Conservation (phyloP, 495 filamentous ascomycete species). For the Parathielavia appendiculata region DNA sequence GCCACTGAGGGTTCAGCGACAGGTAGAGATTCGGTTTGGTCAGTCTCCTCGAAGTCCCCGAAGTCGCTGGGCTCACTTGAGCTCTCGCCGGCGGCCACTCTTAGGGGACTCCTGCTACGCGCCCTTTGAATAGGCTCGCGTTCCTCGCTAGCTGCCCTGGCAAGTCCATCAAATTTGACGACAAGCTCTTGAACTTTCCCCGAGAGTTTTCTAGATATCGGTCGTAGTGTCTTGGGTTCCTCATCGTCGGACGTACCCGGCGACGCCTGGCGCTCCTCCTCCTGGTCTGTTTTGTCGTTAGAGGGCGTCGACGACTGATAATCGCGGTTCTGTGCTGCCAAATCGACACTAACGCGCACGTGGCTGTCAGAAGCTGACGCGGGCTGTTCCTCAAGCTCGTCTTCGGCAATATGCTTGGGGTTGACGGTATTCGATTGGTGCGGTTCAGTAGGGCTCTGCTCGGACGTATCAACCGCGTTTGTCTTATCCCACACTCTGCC, state of each 20-base stretch:
- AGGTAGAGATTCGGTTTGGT: slow-evolving; percentile 26
- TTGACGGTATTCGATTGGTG: neutral
- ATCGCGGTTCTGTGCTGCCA: slow-evolving; percentile 17
- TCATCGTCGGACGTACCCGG: slow-evolving; percentile 54
- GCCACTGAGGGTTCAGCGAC: neutral
- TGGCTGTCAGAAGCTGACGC: slow-evolving; percentile 5
- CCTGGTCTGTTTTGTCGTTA: slow-evolving; percentile 38
- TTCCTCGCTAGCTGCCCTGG: slow-evolving; percentile 35
- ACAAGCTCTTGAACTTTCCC: slow-evolving; percentile 47
- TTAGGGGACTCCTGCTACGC: slow-evolving; percentile 18
- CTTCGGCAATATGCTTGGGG: no score
- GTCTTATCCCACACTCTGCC: slow-evolving; percentile 8
- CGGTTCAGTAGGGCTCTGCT: neutral
- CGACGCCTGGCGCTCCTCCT: slow-evolving; percentile 40
- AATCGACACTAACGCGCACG: slow-evolving; percentile 19
- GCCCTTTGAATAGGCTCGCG: slow-evolving; percentile 12
- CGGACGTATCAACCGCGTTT: neutral
- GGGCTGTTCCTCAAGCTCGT: neutral
- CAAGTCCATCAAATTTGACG: slow-evolving; percentile 43
- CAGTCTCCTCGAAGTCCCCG: slow-evolving; percentile 50
- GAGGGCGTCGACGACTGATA: slow-evolving; percentile 38
- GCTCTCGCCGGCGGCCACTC: slow-evolving; percentile 8
- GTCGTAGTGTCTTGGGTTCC: slow-evolving; percentile 34
- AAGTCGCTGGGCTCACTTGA: slow-evolving; percentile 41
- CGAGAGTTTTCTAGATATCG: slow-evolving; percentile 29